Conservation (phyloP, 805 yeast genomes). For the Lipomyces sp. region DNA sequence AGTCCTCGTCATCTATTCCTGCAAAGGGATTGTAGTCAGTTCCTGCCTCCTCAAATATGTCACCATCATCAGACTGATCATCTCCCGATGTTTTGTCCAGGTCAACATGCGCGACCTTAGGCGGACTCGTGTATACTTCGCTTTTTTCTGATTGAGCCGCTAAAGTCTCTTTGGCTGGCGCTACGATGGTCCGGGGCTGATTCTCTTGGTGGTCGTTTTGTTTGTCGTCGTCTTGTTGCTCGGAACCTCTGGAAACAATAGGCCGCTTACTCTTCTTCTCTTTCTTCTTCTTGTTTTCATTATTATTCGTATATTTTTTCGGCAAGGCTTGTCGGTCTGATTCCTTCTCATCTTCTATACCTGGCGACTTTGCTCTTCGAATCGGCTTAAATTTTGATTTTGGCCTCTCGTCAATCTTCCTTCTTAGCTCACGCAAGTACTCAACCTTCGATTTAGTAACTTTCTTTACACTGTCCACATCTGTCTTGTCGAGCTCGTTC, state of each 20-base stretch:
- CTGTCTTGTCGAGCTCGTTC: constrained; percentile 13
- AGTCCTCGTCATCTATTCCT: constrained; percentile 22
- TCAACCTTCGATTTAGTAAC: constrained; percentile 23
- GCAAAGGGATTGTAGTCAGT: constrained; percentile 36
- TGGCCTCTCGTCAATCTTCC: constrained; percentile 19
- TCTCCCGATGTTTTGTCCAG: background rate
- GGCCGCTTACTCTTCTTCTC: background rate
- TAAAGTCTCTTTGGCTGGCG: background rate
- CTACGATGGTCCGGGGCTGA: background rate
- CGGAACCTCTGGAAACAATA: background rate
- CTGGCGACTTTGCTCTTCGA: constrained; percentile 12
- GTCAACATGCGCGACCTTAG: background rate
- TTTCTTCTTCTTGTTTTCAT: constrained; percentile 1
- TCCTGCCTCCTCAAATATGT: constrained; percentile 36
- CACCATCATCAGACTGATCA: constrained; percentile 13
- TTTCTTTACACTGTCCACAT: constrained; percentile 15
- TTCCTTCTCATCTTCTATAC: background rate
- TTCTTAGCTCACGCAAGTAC: constrained; percentile 17
- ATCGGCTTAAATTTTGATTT: constrained; percentile 24
- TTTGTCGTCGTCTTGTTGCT: too few relatives aligned
- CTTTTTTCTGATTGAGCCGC: background rate
- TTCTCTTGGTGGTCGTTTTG: too few relatives aligned
- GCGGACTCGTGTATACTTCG: background rate
- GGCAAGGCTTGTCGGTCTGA: background rate
- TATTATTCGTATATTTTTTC: background rate